Evolutionary conservation across 768 basidiomycete species (phyloP).

Genomic region (Psilocybe azurescens): DNA sequence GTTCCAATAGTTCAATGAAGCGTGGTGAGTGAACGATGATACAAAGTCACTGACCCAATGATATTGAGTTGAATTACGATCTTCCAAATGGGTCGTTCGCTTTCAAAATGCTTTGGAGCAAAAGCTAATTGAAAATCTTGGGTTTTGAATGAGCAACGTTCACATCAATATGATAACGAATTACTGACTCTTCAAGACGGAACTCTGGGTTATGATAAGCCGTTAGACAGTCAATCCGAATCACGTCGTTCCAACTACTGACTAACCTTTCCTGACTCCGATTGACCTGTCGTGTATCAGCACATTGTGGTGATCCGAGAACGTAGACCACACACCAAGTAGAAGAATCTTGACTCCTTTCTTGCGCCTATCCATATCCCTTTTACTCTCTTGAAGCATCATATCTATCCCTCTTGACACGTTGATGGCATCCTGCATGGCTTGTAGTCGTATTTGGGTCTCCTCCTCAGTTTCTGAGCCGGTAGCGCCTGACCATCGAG

Average conservation of each 20-base stretch:
- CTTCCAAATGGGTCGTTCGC: conserved; percentile 63
- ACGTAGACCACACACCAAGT: conserved; percentile 43
- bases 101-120: conserved; percentile 63
- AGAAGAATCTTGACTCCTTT: conserved; percentile 60
- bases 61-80: conserved; percentile 73
- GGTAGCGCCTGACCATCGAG: conserved; percentile 29
- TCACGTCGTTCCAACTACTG: not conserved
- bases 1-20: not conserved
- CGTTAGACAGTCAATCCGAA: not conserved
- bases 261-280: conserved; percentile 60
- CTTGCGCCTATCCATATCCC: conserved; percentile 51
- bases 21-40: not conserved
- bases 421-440: conserved; percentile 45
- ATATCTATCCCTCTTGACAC: conserved; percentile 56
- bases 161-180: not conserved
- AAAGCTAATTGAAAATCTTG: conserved; percentile 74
- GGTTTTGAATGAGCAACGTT: conserved; percentile 1
- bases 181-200: conserved; percentile 50
- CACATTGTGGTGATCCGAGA: not conserved
- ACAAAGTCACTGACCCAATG: conserved; percentile 49
- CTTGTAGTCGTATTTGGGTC: conserved; percentile 35
- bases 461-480: conserved; percentile 40
- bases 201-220: conserved; percentile 41
- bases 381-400: conserved; percentile 47
- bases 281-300: conserved; percentile 47